Evolutionary conservation across 768 basidiomycete species (phyloP), one percentile per base, ranked within the genome.

Genomic region (Mycena epipterygia): DNA sequence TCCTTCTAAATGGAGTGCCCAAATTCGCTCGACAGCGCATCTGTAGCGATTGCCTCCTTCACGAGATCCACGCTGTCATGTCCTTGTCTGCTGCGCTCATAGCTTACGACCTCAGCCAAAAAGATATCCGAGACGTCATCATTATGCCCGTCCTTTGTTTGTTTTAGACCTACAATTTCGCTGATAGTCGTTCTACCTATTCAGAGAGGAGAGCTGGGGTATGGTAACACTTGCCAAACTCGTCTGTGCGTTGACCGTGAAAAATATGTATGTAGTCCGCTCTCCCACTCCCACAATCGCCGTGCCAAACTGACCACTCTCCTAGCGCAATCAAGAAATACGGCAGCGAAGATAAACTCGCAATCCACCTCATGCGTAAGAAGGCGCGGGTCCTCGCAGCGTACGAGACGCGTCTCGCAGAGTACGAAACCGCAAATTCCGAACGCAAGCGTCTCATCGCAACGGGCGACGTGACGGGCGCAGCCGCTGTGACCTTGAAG

Each of bases 311-410:
- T 6, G n/a, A n/a, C n/a, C 8, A 19, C 12, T 25, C 13, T 55
- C 30, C 17, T 11, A 64, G 63, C 53, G 53, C 63, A 30, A 64
- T 64, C 41, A 23, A 44, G 23, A 64, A 56, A 35, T 35, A 44
- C 37, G 63, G 63, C 41, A 42, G 63, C 29, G 52, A n/a, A n/a
- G 39, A 8, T 7, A 35, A 56, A 1, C 53, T 64, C 21, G 42
- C 19, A 19, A 23, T 30, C 2, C 63, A 56, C 46, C 53, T 64
- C 23, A 5, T 44, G 29, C n/a, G 11, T 9, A 42, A 53, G 41
- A 64, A 46, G 37, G 30, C 63, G 3, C 63, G 53, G 9, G 17
- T 32, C 41, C 63, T 30, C 17, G 11, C 14, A 64, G n/a, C 41
- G 5, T 64, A 64, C 42, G 52, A 64, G 21, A 19, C 41, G 9